Conservation (phyloP, 208 protist species). For the Herpetomonas tarakana region DNA sequence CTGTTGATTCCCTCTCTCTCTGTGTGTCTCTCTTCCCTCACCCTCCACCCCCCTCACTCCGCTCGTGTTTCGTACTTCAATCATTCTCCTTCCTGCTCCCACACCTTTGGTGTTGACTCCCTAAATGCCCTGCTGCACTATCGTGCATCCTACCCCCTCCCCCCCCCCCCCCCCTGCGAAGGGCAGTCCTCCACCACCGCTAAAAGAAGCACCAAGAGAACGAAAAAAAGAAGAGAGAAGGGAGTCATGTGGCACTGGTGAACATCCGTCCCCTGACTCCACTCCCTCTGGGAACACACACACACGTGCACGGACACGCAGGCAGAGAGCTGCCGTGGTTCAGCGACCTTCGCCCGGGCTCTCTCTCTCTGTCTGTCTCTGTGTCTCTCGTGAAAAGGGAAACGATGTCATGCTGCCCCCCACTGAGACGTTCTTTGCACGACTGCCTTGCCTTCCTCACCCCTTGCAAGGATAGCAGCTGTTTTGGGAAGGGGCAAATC, state of each 20-base stretch:
- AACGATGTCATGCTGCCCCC: not conserved
- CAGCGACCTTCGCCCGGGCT: no score
- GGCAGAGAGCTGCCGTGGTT: no score
- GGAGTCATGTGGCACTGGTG: not conserved
- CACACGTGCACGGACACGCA: not conserved
- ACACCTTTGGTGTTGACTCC: no score
- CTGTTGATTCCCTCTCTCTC: not conserved
- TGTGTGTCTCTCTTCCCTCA: slow-evolving; percentile 1
- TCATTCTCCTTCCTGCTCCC: no score
- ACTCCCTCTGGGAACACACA: not conserved
- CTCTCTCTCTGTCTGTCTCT: not conserved
- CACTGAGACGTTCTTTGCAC: not conserved
- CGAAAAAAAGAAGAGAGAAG: no score
- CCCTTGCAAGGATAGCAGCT: not conserved
- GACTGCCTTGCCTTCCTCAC: not conserved
- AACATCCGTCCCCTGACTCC: not conserved
- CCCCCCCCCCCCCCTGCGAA: not conserved
- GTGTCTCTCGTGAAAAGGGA: not conserved
- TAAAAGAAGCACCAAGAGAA: no score
- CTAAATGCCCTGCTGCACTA: no score
- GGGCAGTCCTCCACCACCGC: slow-evolving; percentile 1
- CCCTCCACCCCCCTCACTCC: no score
- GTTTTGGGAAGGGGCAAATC: not conserved
- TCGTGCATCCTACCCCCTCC: not conserved
- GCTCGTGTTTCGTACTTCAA: not conserved